Evolutionary conservation across 257 asterid species (phyloP).

Genomic region (Hygrophila difformis): DNA sequence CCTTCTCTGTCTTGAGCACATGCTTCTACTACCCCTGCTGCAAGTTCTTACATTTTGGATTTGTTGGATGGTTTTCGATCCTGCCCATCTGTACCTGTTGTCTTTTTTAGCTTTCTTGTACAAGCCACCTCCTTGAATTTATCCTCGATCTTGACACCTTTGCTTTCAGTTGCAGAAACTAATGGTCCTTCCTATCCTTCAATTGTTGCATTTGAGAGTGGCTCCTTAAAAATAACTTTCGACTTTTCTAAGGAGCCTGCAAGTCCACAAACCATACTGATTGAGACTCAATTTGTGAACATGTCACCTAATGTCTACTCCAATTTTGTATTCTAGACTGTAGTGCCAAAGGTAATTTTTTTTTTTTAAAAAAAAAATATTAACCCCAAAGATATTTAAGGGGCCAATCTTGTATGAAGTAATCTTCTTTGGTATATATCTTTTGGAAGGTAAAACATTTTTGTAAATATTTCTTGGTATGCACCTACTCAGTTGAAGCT

Average conservation of each 20-base stretch:
- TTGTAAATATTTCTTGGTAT: too few species aligned
- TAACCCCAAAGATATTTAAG: too few species aligned
- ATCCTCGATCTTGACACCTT: slow-evolving; percentile 7
- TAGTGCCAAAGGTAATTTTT: slow-evolving; percentile 87
- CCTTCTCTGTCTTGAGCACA: slow-evolving; percentile 44
- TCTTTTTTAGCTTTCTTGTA: too few species aligned
- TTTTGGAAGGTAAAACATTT: too few species aligned
- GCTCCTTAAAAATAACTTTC: slow-evolving; percentile 56
- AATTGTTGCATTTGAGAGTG: slow-evolving; percentile 76
- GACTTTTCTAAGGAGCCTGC: slow-evolving; percentile 78
- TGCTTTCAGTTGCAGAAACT: slow-evolving; percentile 45
- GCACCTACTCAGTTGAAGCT: too few species aligned
- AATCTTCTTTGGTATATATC: too few species aligned
- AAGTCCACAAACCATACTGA: slow-evolving; percentile 50
- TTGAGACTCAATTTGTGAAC: slow-evolving; percentile 72
- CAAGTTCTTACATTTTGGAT: slow-evolving; percentile 75
- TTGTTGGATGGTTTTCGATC: slow-evolving; percentile 73
- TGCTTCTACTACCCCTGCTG: slow-evolving; percentile 34
- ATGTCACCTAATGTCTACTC: slow-evolving; percentile 57
- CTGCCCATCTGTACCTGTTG: slow-evolving; percentile 35
- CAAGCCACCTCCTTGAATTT: too few species aligned
- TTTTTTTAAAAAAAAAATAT: too few species aligned
- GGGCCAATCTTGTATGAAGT: too few species aligned
- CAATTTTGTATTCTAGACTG: slow-evolving; percentile 85
- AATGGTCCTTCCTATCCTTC: slow-evolving; percentile 63